Base-by-base conservation (phyloP, 208 protist species). In the Crithidia thermophila region DNA sequence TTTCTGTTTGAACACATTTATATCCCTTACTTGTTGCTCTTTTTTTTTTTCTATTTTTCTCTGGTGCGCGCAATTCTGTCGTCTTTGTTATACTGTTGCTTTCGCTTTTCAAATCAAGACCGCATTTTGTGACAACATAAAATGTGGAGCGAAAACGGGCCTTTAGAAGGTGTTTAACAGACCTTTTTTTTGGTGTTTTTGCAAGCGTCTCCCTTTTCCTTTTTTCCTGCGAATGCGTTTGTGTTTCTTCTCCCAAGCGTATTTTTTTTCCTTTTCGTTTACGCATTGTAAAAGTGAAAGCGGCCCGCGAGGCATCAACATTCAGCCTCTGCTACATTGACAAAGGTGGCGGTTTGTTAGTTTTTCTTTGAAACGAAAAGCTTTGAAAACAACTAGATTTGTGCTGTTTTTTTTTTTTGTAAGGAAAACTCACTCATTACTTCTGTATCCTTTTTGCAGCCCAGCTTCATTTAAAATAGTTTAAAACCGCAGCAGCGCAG, bases 21-120 rank as follows among this genome's bases (percentile, higher is more conserved):
- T n/a, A n/a, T n/a, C n/a, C n/a, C n/a, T n/a, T n/a, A n/a, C n/a
- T n/a, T n/a, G n/a, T n/a, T 40, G 39, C 47, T 53, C 30, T 58
- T 43, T 67, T 66, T 53, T 5, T 67, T 62, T 63, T 46, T 58
- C 5, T 56, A n/a, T 36, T 34, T 21, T 49, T 33, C 42, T 60
- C 0, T 56, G 16, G 10, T 18, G 16, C 16, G 13, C 39, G 39
- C 16, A n/a, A n/a, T 43, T 10, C 13, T 43, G 39, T 18, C 16
- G 39, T 43, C 39, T 43, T 10, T 18, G 39, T 43, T 43, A n/a
- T 16, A n/a, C 39, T 16, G 16, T 43, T 43, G 39, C 39, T 18
- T 16, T 10, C 10, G 13, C 13, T 10, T 10, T 16, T 43, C 39
- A 43, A 16, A 43, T 18, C 39, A 43, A 16, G 39, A 43, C 16